Conservation (phyloP, 139 green algal species). For the Picocystis salinarum region DNA sequence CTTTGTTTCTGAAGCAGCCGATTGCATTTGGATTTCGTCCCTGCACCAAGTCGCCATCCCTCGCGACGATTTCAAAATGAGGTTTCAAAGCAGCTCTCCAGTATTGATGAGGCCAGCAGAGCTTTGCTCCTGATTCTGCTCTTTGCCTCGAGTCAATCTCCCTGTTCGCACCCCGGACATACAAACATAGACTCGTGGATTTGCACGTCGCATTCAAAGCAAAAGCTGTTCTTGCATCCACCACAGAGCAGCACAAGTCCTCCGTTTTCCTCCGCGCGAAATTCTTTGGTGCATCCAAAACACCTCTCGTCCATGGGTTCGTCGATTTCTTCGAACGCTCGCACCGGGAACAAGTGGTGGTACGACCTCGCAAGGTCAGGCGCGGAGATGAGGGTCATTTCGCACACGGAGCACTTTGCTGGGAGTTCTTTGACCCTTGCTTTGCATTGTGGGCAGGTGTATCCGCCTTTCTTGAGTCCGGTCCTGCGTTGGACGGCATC, state of each 20-base stretch:
- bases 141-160: no score
- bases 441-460: slow-evolving; percentile 52
- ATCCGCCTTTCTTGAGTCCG: slow-evolving; percentile 35
- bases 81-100: no score
- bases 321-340: slow-evolving; percentile 43
- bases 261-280: not conserved
- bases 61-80: no score
- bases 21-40: no score
- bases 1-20: no score
- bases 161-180: slow-evolving; percentile 81
- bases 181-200: slow-evolving; percentile 87
- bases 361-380: slow-evolving; percentile 90
- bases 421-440: slow-evolving; percentile 55
- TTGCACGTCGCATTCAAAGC: slow-evolving; percentile 81
- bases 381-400: slow-evolving; percentile 81
- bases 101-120: no score
- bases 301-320: not conserved
- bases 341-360: slow-evolving; percentile 92
- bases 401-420: slow-evolving; percentile 69
- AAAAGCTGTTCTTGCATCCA: slow-evolving; percentile 61
- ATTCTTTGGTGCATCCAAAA: not conserved
- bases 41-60: no score
- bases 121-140: no score
- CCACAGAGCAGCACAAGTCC: slow-evolving; percentile 40
- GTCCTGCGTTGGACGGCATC: slow-evolving; percentile 7